Evolutionary conservation across 306 rosid genomes (phyloP), one percentile per base, ranked within the genome.

Genomic region (Castanea mollissima): DNA sequence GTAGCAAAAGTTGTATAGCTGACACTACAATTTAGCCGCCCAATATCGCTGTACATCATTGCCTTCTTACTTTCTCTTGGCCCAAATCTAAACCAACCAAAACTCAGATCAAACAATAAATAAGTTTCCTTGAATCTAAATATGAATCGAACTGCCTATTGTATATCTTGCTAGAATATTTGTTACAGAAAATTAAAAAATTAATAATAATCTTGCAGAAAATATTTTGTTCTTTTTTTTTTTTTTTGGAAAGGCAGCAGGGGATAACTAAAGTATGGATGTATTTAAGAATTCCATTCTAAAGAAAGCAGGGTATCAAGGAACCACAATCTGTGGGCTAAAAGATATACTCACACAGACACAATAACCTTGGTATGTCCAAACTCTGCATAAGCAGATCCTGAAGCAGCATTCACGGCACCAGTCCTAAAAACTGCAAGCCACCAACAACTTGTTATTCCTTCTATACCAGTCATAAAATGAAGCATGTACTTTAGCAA

Each of bases 61-160:
- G 99, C 98, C 80, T 95, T 95, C 90, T 93, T 95, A 79, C 99
- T 95, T 89, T 95, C 99, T 79, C 98, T 91, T 20, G 99, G 99
- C 73, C 99, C 99, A 81, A 95, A 95, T 76, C 97, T 95, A 80
- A 73, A 79, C 32, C 73, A 64, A 82, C 44, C 55, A 76, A 83
- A 8, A 44, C 23, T 18, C 25, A 10, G 46, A 58, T 38, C 35
- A 25, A 74, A 41, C 10, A 29, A 23, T 34, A 41, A 63, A 18
- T 15, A 46, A 8, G 18, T 1, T 79, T 32, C 10, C 34, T 57
- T 64, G 34, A 5, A 3, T 63, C 46, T 60, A 20, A 18, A 8
- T 68, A 44, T 27, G 69, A 55, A 55, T 49, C 11, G 32, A 59
- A 63, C 44, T 21, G 67, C 12, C 38, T 23, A 60, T 15, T 12